Percentiles rank a stretch among this genome's conserved stretches.
Conservation (phyloP, 2,329 filamentous ascomycete genomes). For the Ophiocordyceps robertsii region DNA sequence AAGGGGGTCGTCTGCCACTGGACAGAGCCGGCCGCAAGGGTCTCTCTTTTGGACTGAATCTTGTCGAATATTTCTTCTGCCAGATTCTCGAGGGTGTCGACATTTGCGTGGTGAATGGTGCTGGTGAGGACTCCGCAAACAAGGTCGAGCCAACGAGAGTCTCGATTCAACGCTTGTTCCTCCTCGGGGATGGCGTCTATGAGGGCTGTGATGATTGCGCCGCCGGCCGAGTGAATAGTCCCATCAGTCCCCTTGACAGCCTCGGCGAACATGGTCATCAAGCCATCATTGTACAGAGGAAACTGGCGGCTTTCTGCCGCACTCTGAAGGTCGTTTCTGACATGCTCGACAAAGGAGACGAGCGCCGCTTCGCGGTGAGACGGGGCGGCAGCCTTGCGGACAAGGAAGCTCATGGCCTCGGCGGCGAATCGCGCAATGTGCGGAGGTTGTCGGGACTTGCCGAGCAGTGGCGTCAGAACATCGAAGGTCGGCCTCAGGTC, state of each 20-base stretch:
- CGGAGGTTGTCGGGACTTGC: slow-evolving; percentile 66
- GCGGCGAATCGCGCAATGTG: slow-evolving; percentile 89
- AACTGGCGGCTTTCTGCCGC: slow-evolving; percentile 42
- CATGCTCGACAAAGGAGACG: slow-evolving; percentile 55
- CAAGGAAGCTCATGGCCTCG: slow-evolving; percentile 85
- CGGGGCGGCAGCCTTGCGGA: slow-evolving; percentile 73
- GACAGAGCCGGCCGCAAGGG: slow-evolving; percentile 8
- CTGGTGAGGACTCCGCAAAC: slow-evolving; percentile 67
- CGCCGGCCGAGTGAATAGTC: slow-evolving; percentile 45
- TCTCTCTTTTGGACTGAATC: slow-evolving; percentile 21
- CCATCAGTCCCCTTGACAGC: slow-evolving; percentile 52
- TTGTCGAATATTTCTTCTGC: slow-evolving; percentile 47
- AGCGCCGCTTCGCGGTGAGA: slow-evolving; percentile 66
- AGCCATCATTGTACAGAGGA: slow-evolving; percentile 65
- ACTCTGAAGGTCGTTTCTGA: slow-evolving; percentile 52
- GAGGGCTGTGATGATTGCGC: slow-evolving; percentile 37
- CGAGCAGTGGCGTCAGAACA: slow-evolving; percentile 72
- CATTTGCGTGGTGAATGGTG: slow-evolving; percentile 67
- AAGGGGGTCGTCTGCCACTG: slow-evolving; percentile 31
- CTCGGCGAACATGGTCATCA: slow-evolving; percentile 88
- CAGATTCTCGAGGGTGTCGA: slow-evolving; percentile 59
- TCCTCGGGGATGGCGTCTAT: slow-evolving; percentile 36
- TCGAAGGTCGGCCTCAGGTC: slow-evolving; percentile 76
- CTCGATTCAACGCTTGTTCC: slow-evolving; percentile 32
- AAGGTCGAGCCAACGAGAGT: slow-evolving; percentile 47